These are phyloP conservation scores for Nitzschia inconspicua DNA, from an alignment of 108 stramenopile genomes.

Conservation along the genomic window DNA sequence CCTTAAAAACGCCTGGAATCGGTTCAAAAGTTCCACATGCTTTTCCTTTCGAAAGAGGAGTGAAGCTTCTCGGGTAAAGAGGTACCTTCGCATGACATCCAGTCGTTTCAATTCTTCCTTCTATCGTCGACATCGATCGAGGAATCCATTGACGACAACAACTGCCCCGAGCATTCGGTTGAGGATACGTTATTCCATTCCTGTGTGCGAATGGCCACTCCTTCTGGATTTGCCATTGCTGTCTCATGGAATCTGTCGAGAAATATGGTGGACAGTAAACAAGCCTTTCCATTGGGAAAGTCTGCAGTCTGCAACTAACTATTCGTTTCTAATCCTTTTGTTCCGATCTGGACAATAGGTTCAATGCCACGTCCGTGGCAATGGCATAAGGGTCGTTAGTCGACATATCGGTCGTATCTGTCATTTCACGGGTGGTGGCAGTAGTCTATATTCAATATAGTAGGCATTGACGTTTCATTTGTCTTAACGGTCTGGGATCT, in stretches of 20 bases:
- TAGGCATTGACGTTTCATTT: too few relatives aligned
- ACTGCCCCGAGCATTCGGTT: slow-evolving; percentile 55
- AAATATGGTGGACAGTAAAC: slow-evolving; percentile 50
- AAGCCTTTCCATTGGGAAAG: slow-evolving; percentile 72
- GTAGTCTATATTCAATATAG: too few relatives aligned
- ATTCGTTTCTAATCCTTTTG: too few relatives aligned
- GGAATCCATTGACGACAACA: slow-evolving; percentile 67
- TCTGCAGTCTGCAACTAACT: too few relatives aligned
- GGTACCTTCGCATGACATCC: slow-evolving; percentile 52
- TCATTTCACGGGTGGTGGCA: too few relatives aligned
- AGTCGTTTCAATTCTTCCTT: slow-evolving; percentile 69
- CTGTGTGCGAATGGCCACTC: slow-evolving; percentile 30
- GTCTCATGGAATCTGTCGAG: slow-evolving; percentile 22
- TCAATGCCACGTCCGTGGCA: too few relatives aligned
- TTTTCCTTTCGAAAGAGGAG: slow-evolving; percentile 61
- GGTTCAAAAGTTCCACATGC: slow-evolving; percentile 48
- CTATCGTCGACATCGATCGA: slow-evolving; percentile 64
- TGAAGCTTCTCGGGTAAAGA: slow-evolving; percentile 63
- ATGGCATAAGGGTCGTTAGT: too few relatives aligned
- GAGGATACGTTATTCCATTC: slow-evolving; percentile 80
- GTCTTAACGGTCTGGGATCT: too few relatives aligned
- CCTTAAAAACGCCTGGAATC: slow-evolving; percentile 52
- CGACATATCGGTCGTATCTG: too few relatives aligned
- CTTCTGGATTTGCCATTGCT: background rate
- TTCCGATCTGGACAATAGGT: too few relatives aligned